A percentile compares a stretch with the other conserved stretches of the same genome.
Evolutionary conservation across 2,329 filamentous ascomycete genomes (phyloP).

Genomic region (Clarireedia homoeocarpa): DNA sequence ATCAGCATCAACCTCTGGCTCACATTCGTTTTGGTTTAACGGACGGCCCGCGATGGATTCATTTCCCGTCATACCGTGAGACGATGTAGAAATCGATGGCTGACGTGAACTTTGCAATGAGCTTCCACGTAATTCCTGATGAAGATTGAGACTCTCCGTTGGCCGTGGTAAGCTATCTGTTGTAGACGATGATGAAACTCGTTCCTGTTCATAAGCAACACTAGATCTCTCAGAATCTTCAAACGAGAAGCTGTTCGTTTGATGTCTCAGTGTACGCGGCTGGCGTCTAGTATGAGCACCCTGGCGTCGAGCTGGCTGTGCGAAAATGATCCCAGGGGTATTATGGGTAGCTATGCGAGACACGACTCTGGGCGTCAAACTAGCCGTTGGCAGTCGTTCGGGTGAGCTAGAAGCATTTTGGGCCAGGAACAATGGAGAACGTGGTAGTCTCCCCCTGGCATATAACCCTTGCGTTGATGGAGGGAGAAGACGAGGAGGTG

Average conservation of each 20-base stretch:
- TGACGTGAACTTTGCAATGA: slow-evolving; percentile 20
- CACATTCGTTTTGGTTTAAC: not conserved
- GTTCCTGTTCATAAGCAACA: slow-evolving; percentile 26
- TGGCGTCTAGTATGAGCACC: slow-evolving; percentile 5
- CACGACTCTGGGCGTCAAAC: slow-evolving; percentile 21
- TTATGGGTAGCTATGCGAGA: slow-evolving; percentile 21
- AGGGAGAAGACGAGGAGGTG: slow-evolving; percentile 18
- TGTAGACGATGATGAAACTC: slow-evolving; percentile 18
- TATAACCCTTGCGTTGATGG: slow-evolving; percentile 8
- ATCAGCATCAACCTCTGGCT: not conserved
- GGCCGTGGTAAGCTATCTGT: slow-evolving; percentile 12
- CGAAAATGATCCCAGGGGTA: slow-evolving; percentile 26
- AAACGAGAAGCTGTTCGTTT: slow-evolving; percentile 31
- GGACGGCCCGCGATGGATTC: not conserved
- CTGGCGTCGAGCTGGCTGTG: slow-evolving; percentile 25
- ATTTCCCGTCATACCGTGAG: not conserved
- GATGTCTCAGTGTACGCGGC: slow-evolving; percentile 26
- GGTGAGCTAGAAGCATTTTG: slow-evolving; percentile 29
- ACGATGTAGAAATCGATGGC: slow-evolving; percentile 7
- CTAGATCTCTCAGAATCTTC: slow-evolving; percentile 28
- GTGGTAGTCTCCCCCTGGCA: slow-evolving; percentile 20
- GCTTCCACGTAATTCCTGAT: slow-evolving; percentile 23
- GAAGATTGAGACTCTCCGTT: slow-evolving; percentile 16
- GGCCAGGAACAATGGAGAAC: slow-evolving; percentile 28
- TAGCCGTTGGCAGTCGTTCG: slow-evolving; percentile 16